Evolutionary conservation across 495 filamentous ascomycete genomes (phyloP), one percentile per base, ranked within the genome.

Genomic region (Penicillium arizonense): DNA sequence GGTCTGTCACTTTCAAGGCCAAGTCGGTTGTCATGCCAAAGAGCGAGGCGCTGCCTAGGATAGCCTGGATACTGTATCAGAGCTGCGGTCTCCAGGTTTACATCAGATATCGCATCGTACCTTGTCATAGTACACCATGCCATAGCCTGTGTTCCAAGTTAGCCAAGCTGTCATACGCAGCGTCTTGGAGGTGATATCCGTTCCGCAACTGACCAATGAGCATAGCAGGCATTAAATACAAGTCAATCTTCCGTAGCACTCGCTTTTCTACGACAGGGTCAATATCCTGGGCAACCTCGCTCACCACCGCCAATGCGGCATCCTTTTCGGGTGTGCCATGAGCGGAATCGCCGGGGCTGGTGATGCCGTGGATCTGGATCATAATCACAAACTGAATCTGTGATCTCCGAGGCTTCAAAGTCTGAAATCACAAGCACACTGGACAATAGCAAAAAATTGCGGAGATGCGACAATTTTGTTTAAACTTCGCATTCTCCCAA

Each of bases 101-200:
- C 16, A 38, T 11, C 9, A 11, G 3, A 21, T 7, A 40, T 35
- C 13, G 3, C 2, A 30, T 42, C 58, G n/a, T 52, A 79, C 82
- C 65, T 90, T 91, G 65, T 91, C 87, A 61, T 88, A 90, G 64
- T 89, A 91, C 6, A 89, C 86, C 42, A 91, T 73, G 10, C 87
- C 87, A 71, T 89, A 84, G 3, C 79, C 73, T 76, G 51, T 32
- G n/a, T 4, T 28, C 6, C 41, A 7, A 30, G 21, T 24, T 36
- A 43, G 38, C 24, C 16, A 33, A 28, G 24, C 36, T 24, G 9
- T n/a, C 21, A 28, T n/a, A 7, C 9, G 37, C 11, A 14, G 28
- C 23, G 23, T 6, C 23, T 24, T 24, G 8, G 28, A 7, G 11
- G 10, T 12, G 1, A 18, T 44, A 5, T 36, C 6, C 5, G 21